These are phyloP conservation scores for Aphanomyces euteiches DNA, from an alignment of 352 stramenopile species.

Conservation along the genomic window DNA sequence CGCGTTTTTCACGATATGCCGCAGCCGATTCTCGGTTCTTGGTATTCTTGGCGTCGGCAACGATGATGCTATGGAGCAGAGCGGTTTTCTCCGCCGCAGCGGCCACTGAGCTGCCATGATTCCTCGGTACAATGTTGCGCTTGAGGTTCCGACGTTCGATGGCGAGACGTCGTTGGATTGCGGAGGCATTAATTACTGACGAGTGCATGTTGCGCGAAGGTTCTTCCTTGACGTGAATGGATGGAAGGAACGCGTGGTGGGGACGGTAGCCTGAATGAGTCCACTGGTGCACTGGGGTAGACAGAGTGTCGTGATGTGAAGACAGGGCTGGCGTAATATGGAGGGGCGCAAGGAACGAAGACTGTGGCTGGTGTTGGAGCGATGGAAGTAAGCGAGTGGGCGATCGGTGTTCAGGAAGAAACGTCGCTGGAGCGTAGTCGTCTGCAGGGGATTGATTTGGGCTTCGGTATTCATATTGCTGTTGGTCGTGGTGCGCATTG, in stretches of 20 bases:
- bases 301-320: neutral
- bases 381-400: neutral
- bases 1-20: conserved; percentile 23
- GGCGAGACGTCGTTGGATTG: conserved; percentile 16
- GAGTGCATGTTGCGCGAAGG: neutral
- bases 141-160: conserved; percentile 24
- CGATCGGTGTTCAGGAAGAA: no score
- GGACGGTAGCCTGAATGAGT: neutral
- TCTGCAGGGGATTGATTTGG: no score
- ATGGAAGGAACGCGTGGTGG: neutral
- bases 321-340: neutral
- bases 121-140: conserved; percentile 7
- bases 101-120: neutral
- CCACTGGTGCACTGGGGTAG: neutral
- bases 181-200: conserved; percentile 8
- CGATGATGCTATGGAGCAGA: neutral
- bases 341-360: conserved; percentile 1
- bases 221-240: conserved; percentile 19
- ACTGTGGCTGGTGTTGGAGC: neutral
- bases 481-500: no score
- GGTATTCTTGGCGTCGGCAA: conserved; percentile 22
- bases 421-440: no score
- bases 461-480: no score
- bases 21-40: conserved; percentile 21
- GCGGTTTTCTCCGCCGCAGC: neutral